These are phyloP conservation scores for Tetrahymena thermophila DNA, from an alignment of 73 alveolate species.

Conservation along the genomic window DNA sequence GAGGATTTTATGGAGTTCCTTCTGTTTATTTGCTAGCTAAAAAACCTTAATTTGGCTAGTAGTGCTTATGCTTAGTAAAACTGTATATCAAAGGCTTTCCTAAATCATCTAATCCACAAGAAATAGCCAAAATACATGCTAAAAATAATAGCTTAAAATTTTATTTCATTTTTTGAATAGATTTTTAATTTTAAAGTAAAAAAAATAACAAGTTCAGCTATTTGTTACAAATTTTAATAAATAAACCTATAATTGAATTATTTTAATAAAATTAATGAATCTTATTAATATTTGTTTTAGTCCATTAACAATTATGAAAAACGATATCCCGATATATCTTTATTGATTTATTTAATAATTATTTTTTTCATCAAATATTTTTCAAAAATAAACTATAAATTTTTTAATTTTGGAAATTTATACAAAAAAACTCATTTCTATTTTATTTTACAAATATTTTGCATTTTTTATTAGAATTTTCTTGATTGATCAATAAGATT, in stretches of 20 bases:
- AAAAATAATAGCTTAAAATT: background rate
- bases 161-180: background rate
- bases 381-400: too few species aligned
- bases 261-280: background rate
- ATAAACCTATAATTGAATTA: background rate
- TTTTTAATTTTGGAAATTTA: too few species aligned
- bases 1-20: background rate
- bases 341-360: too few species aligned
- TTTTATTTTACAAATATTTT: too few species aligned
- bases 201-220: background rate
- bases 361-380: too few species aligned
- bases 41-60: background rate
- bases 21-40: background rate
- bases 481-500: too few species aligned
- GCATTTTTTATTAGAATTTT: too few species aligned
- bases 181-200: background rate
- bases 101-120: background rate
- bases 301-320: background rate
- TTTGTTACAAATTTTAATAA: background rate
- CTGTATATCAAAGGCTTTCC: background rate
- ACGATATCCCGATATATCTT: too few species aligned
- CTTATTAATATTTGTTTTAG: too few species aligned
- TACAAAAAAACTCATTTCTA: too few species aligned
- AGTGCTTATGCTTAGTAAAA: background rate
- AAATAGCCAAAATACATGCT: background rate